Evolutionary conservation across 2,329 filamentous ascomycete species (phyloP), one percentile per base, ranked within the genome.

Genomic region (Davidsoniella virescens): DNA sequence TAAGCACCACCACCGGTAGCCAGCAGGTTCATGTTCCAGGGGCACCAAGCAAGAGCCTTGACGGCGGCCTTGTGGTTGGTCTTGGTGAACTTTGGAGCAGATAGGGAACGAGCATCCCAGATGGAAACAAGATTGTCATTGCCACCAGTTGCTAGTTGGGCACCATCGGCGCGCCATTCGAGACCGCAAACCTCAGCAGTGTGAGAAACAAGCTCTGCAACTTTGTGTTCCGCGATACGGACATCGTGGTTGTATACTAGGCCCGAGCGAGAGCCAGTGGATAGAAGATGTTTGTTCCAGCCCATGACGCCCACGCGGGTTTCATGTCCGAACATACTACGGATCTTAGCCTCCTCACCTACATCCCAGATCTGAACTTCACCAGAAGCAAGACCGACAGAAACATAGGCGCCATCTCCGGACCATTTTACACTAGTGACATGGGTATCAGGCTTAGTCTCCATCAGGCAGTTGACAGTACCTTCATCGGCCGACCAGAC

Each of bases 281-380:
- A 96, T 48, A 98, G 76, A 52, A 93, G 79, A 68, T 96, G 92
- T 77, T 96, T 96, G 75, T 87, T 94, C 92, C 92, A 98, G 61
- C 88, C 87, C 88, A 96, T 95, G 56, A 94, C 90, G 62, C 88
- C 87, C 56, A 98, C 90, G 50, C 92, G 88, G 38, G 87, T 90
- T 62, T 96, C 90, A 63, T 98, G 92, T 54, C 92, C 92, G 63
- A 87, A 84, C 92, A 98, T 98, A 73, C 87, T 95, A 65, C 92
- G 88, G 53, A 98, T 82, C 76, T 96, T 96, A 62, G 80, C 82
- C 55, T 83, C 80, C 66, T 98, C 92, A 59, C 94, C 84, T 25
- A 95, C 90, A 60, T 96, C 92, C 90, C 92, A 98, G 69, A 98
- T 98, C 70, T 98, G 92, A 37, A 98, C 87, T 66, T 98, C 92